These are phyloP conservation scores for Naganishia antarctica DNA, from an alignment of 768 basidiomycete species.

Conservation along the genomic window DNA sequence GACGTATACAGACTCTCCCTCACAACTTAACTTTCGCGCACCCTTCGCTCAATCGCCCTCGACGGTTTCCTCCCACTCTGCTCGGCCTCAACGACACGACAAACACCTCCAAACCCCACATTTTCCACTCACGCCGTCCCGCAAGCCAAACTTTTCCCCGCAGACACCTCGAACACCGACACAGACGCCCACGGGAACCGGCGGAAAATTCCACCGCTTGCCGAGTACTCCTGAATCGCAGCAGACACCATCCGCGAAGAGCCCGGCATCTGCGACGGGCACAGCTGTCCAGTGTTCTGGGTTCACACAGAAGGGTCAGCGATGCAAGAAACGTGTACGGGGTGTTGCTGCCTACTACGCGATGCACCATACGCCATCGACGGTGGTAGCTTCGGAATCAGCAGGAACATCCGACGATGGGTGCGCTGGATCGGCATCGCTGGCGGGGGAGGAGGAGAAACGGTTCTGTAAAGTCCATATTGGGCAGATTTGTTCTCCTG, in stretches of 20 bases:
- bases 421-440: constrained; percentile 1
- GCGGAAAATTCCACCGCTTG: too few relatives aligned
- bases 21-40: not conserved
- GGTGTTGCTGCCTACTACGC: constrained; percentile 35
- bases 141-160: not conserved
- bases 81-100: too few relatives aligned
- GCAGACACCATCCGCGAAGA: not conserved
- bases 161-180: not conserved
- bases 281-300: constrained; percentile 39
- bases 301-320: constrained; percentile 40
- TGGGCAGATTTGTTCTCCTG: constrained; percentile 41
- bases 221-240: not conserved
- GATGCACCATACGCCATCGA: not conserved
- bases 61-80: not conserved
- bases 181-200: not conserved
- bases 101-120: not conserved
- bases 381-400: constrained; percentile 13
- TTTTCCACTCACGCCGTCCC: not conserved
- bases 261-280: not conserved
- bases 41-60: not conserved
- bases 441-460: constrained; percentile 25
- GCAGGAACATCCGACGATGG: not conserved
- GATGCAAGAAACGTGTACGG: constrained; percentile 44
- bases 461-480: constrained; percentile 48
- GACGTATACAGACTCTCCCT: too few relatives aligned